A percentile compares a stretch with the other conserved stretches of the same genome.
phyloP scores from a whole-genome alignment of 1,284 basidiomycete species.

The Cutaneotrichosporon spelunceum region DNA sequence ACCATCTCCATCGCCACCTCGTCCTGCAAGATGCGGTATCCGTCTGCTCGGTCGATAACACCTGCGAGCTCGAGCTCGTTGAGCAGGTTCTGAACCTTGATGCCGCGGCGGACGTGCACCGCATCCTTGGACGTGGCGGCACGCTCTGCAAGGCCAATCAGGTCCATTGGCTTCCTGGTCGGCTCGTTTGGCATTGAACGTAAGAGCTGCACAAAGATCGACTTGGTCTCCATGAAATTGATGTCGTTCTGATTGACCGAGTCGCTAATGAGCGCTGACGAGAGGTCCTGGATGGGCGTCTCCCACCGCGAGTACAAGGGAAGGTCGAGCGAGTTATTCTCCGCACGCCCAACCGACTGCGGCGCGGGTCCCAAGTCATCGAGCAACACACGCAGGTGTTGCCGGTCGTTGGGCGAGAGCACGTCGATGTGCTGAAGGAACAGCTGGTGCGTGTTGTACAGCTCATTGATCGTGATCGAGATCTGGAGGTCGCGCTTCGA shows the following conservation, averaged over 20 bases:
- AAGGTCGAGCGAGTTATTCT: constrained; percentile 91
- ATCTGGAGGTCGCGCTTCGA: constrained; percentile 98
- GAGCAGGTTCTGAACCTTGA: constrained; percentile 99
- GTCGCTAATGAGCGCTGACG: constrained; percentile 83
- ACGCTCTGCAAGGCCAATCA: constrained; percentile 84
- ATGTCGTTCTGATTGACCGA: constrained; percentile 98
- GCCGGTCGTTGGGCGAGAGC: constrained; percentile 92
- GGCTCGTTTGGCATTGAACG: constrained; percentile 83
- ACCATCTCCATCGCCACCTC: constrained; percentile 93
- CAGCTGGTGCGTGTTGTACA: constrained; percentile 96
- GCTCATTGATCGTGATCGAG: constrained; percentile 97
- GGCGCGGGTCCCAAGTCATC: constrained; percentile 94
- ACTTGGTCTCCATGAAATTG: constrained; percentile 99
- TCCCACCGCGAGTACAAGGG: constrained; percentile 97
- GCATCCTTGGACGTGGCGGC: constrained; percentile 97
- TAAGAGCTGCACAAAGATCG: constrained; percentile 95
- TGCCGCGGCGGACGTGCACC: constrained; percentile 87
- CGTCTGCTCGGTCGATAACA: constrained; percentile 76
- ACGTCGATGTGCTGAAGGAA: constrained; percentile 93
- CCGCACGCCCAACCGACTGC: constrained; percentile 91
- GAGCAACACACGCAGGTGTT: constrained; percentile 91
- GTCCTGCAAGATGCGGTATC: constrained; percentile 92
- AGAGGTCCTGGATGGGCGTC: constrained; percentile 95
- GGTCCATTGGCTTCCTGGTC: constrained; percentile 74
- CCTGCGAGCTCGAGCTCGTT: constrained; percentile 89